Percentiles rank a stretch among this genome's conserved stretches.
Conservation (phyloP, 2,329 filamentous ascomycete genomes). For the Keithomyces neogunnii region DNA sequence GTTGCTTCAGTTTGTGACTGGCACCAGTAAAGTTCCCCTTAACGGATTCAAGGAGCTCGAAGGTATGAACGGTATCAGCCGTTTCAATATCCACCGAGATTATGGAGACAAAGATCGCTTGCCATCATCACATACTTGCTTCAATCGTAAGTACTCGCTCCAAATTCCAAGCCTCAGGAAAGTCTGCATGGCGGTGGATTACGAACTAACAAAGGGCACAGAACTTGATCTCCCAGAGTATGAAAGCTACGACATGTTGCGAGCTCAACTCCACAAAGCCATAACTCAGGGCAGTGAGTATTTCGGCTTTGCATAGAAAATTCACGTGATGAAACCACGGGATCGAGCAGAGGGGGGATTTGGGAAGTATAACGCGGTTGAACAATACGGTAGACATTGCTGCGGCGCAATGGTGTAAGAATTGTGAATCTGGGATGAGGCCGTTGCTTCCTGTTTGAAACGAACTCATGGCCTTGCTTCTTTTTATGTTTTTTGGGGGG, state of each 20-base stretch:
- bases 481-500: background rate
- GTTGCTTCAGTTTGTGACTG: conserved; percentile 93
- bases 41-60: conserved; percentile 99
- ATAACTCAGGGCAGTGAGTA: conserved; percentile 97
- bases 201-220: conserved; percentile 28
- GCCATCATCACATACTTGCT: conserved; percentile 95
- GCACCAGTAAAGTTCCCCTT: conserved; percentile 94
- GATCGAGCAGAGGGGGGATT: background rate
- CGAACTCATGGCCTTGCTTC: background rate
- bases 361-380: background rate
- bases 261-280: conserved; percentile 82
- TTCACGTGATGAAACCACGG: conserved; percentile 4
- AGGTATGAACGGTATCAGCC: conserved; percentile 96
- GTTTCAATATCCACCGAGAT: conserved; percentile 98
- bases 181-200: conserved; percentile 14
- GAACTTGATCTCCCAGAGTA: conserved; percentile 98
- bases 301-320: conserved; percentile 82
- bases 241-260: conserved; percentile 85
- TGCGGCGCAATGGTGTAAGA: conserved; percentile 7
- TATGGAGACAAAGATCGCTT: conserved; percentile 94
- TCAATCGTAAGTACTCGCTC: conserved; percentile 73
- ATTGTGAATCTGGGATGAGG: background rate
- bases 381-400: background rate
- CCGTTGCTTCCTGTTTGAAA: background rate
- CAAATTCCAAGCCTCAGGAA: background rate